A percentile compares a stretch with the other conserved stretches of the same genome.
These are phyloP conservation scores for Aspergillus ochraceus DNA, from an alignment of 2,329 filamentous ascomycete species.

Conservation along the genomic window DNA sequence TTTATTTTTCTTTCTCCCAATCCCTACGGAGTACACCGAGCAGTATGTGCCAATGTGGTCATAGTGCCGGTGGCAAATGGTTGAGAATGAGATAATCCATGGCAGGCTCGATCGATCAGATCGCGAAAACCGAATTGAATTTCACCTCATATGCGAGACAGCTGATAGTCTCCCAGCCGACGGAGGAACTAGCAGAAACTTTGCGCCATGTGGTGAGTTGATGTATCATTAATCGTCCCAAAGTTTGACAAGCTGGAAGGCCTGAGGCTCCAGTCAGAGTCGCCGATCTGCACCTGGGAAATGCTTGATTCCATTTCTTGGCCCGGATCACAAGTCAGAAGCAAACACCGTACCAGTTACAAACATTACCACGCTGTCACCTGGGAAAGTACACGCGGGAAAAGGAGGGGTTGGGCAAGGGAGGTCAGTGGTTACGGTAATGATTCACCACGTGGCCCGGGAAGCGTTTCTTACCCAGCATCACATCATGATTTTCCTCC, in stretches of 20 bases:
- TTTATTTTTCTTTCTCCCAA: neutral
- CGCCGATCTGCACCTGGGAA: conserved; percentile 19
- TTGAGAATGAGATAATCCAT: neutral
- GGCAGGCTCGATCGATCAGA: conserved; percentile 9
- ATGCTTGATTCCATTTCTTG: conserved; percentile 15
- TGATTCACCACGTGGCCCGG: conserved; percentile 19
- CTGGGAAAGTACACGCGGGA: neutral
- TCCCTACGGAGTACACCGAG: no score
- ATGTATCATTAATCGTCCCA: conserved; percentile 6
- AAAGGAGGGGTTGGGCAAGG: neutral
- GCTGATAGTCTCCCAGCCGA: conserved; percentile 10
- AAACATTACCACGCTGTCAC: neutral
- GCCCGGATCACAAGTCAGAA: neutral
- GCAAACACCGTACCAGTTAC: neutral
- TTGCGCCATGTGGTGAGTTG: conserved; percentile 9
- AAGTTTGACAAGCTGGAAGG: neutral
- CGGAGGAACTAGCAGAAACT: conserved; percentile 12
- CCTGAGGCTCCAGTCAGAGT: neutral
- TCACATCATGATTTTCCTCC: conserved; percentile 3
- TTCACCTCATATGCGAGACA: conserved; percentile 13
- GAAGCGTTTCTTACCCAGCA: neutral
- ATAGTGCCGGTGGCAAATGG: neutral
- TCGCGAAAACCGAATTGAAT: neutral
- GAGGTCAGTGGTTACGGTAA: neutral
- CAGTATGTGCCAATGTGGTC: no score